A percentile compares a stretch with the other conserved stretches of the same genome.
These are phyloP conservation scores for Urostyla sp. DNA, from an alignment of 73 alveolate species.

Conservation along the genomic window DNA sequence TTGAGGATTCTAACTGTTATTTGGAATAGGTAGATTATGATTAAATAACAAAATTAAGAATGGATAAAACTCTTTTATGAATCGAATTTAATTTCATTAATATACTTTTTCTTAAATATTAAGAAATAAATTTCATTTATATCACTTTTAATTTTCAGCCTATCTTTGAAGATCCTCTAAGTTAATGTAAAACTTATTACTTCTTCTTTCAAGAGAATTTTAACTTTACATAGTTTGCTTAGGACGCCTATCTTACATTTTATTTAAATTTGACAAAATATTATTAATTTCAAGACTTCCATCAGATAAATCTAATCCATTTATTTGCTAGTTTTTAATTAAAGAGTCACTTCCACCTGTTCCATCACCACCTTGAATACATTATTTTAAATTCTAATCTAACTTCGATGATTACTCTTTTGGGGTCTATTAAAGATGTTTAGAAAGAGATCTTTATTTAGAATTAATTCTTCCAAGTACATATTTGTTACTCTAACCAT, in stretches of 20 bases:
- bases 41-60: background rate
- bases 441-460: background rate
- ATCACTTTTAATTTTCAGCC: too few species aligned
- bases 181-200: too few species aligned
- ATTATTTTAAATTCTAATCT: background rate
- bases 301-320: background rate
- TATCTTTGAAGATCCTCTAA: background rate
- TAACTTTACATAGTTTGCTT: background rate
- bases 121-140: too few species aligned
- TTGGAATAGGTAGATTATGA: background rate
- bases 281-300: background rate
- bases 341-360: slow-evolving; percentile 29
- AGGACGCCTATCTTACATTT: background rate
- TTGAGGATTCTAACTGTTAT: slow-evolving; percentile 32
- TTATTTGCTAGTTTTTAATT: background rate
- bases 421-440: background rate
- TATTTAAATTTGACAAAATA: background rate
- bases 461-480: background rate
- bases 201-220: too few species aligned
- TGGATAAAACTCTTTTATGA: too few species aligned
- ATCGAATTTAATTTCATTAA: too few species aligned
- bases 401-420: background rate
- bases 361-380: slow-evolving; percentile 9
- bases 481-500: background rate
- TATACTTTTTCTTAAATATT: background rate